phyloP scores from a whole-genome alignment of 148 eudicot genomes.

The Silene latifolia region DNA sequence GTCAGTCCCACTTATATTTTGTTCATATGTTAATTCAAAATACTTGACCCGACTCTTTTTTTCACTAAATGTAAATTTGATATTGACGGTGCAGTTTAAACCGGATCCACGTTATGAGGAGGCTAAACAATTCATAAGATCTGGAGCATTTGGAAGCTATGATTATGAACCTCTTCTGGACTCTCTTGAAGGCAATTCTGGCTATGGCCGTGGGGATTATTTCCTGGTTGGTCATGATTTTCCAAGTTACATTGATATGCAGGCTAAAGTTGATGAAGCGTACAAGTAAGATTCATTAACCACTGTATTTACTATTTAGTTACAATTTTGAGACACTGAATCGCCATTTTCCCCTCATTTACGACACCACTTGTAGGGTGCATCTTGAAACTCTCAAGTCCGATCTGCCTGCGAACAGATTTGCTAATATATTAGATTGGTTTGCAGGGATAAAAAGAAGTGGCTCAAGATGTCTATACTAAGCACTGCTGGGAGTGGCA shows the following conservation, averaged over 20 bases:
- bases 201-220: slow-evolving; percentile 91
- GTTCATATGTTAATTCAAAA: not conserved
- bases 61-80: not conserved
- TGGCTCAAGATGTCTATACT: slow-evolving; percentile 94
- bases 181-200: slow-evolving; percentile 87
- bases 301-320: not conserved
- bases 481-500: slow-evolving; percentile 96
- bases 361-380: not conserved
- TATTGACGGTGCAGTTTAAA: slow-evolving; percentile 60
- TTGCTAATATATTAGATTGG: not conserved
- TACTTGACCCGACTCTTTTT: not conserved
- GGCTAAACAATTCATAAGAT: slow-evolving; percentile 77
- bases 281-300: slow-evolving; percentile 63
- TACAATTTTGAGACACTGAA: too few relatives aligned
- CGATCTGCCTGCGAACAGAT: not conserved
- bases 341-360: not conserved
- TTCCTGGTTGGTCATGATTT: slow-evolving; percentile 95
- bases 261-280: slow-evolving; percentile 87
- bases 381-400: not conserved
- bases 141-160: slow-evolving; percentile 95
- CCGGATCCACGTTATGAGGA: slow-evolving; percentile 95
- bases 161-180: slow-evolving; percentile 95
- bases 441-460: slow-evolving; percentile 72
- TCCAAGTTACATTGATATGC: slow-evolving; percentile 89
- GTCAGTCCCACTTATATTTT: not conserved